Percentiles rank a stretch among this genome's conserved stretches.
Evolutionary conservation across 2,329 filamentous ascomycete genomes (phyloP).

Genomic region (Rhexocercosporidium sp.): DNA sequence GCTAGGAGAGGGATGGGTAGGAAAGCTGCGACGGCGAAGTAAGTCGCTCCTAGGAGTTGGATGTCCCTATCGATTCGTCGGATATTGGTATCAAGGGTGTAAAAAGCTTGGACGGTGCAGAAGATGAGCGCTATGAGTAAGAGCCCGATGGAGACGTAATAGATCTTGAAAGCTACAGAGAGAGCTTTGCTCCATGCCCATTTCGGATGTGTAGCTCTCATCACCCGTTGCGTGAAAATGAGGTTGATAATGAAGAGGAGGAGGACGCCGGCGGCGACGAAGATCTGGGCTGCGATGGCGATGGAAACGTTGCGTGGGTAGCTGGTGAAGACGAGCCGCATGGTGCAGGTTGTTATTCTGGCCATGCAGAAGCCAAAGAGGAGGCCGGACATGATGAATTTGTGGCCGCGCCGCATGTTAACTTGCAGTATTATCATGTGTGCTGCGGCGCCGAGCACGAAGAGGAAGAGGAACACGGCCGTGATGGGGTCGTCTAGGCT

Average conservation of each 20-base stretch:
- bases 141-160: constrained; percentile 63
- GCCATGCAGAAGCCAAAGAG: constrained; percentile 61
- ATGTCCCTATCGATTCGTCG: constrained; percentile 62
- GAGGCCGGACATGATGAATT: constrained; percentile 63
- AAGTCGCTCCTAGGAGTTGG: constrained; percentile 65
- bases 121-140: constrained; percentile 71
- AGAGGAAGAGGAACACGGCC: constrained; percentile 65
- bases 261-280: constrained; percentile 54
- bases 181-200: constrained; percentile 70
- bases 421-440: constrained; percentile 64
- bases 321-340: constrained; percentile 68
- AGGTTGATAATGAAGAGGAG: constrained; percentile 80
- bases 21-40: constrained; percentile 69
- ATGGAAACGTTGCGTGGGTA: constrained; percentile 28
- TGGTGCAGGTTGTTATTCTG: constrained; percentile 40
- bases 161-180: constrained; percentile 56
- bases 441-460: constrained; percentile 54
- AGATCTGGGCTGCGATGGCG: constrained; percentile 36
- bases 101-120: constrained; percentile 67
- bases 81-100: constrained; percentile 61
- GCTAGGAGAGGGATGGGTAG: constrained; percentile 65
- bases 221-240: constrained; percentile 75
- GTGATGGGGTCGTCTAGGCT: constrained; percentile 68
- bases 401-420: constrained; percentile 57
- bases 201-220: constrained; percentile 73